Conservation (phyloP, 2,329 filamentous ascomycete species). For the Hypoxylon rubiginosum region DNA sequence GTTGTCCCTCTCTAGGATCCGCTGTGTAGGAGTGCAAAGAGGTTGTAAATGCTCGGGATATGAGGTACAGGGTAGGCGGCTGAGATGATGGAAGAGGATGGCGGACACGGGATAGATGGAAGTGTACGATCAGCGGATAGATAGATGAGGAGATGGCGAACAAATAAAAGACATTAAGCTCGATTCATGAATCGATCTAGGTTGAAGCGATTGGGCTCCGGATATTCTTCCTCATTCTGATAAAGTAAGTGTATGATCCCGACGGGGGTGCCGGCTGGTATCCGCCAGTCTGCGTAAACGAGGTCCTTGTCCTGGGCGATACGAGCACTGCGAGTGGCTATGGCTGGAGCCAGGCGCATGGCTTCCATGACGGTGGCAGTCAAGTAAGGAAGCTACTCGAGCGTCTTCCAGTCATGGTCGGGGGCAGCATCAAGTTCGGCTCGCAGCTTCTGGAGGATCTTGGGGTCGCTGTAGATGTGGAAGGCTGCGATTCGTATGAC, state of each 20-base stretch:
- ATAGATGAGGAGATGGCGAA: too few species aligned
- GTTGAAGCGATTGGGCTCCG: conserved; percentile 43
- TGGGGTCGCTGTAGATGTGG: conserved; percentile 36
- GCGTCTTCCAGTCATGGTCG: conserved; percentile 27
- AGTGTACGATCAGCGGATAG: too few species aligned
- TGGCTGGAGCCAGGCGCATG: conserved; percentile 59
- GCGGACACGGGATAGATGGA: too few species aligned
- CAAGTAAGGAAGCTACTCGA: conserved; percentile 55
- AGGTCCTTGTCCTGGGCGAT: conserved; percentile 53
- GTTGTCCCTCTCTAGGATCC: too few species aligned
- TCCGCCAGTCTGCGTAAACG: conserved; percentile 43
- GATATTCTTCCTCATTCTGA: conserved; percentile 44
- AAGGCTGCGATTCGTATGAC: conserved; percentile 31
- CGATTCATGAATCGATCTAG: conserved; percentile 10
- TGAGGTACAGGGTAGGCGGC: too few species aligned
- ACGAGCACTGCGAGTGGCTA: conserved; percentile 59
- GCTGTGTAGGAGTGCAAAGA: too few species aligned
- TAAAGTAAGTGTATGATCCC: conserved; percentile 49
- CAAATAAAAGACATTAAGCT: too few species aligned
- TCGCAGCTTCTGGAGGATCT: conserved; percentile 35
- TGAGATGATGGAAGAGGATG: too few species aligned
- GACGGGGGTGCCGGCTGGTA: conserved; percentile 48
- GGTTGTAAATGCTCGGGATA: too few species aligned
- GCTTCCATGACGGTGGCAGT: conserved; percentile 62
- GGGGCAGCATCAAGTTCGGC: conserved; percentile 26